These are phyloP conservation scores for Amauroascus verrucosus DNA, from an alignment of 2,329 filamentous ascomycete genomes.

Conservation along the genomic window DNA sequence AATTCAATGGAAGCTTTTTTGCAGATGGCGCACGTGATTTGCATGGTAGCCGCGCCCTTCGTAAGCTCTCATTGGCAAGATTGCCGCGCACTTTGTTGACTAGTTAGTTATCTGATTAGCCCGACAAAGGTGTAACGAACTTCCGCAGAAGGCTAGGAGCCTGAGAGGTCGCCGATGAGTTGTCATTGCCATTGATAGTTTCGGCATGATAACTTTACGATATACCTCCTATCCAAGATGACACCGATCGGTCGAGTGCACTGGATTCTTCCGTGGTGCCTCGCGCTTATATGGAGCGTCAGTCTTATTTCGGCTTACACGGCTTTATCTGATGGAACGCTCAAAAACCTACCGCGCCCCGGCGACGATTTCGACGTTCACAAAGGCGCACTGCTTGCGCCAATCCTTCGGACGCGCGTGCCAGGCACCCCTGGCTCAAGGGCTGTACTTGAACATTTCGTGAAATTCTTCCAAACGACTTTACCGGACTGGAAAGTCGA, in stretches of 20 bases:
- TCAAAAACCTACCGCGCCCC: conserved; percentile 61
- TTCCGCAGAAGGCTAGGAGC: not conserved
- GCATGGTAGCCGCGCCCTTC: not conserved
- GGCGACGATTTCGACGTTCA: conserved; percentile 69
- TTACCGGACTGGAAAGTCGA: conserved; percentile 71
- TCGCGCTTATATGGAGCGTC: conserved; percentile 17
- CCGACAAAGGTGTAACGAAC: not conserved
- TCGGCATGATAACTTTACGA: not conserved
- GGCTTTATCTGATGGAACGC: conserved; percentile 61
- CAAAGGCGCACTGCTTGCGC: conserved; percentile 64
- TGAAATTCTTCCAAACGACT: conserved; percentile 63
- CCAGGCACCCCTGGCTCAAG: conserved; percentile 70
- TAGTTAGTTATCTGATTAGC: not conserved
- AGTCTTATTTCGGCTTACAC: conserved; percentile 41
- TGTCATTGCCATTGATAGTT: conserved; percentile 21
- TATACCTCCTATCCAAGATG: not conserved
- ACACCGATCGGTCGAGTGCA: not conserved
- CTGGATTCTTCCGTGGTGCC: not conserved
- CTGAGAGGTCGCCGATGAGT: not conserved
- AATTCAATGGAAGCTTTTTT: not conserved
- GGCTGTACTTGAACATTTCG: conserved; percentile 68
- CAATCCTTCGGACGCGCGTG: conserved; percentile 78
- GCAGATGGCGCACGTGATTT: not conserved
- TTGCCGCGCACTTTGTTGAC: not conserved
- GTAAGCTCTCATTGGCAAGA: not conserved